Conservation (phyloP, 371 early-diverging fungal species). For the Zopfochytrium polystomum region DNA sequence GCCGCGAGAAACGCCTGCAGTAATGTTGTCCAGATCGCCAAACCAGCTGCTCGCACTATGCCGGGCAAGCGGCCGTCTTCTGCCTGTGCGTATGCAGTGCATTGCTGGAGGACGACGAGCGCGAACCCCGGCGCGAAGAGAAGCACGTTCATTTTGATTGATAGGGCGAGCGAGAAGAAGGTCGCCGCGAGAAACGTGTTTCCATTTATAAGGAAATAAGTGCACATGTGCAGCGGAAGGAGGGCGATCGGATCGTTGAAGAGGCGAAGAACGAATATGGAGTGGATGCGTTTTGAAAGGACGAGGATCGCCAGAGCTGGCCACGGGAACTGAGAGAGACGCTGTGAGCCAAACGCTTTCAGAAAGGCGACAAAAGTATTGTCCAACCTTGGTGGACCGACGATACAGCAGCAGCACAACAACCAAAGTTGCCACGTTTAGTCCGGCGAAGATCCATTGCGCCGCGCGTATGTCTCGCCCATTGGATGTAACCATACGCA, state of each 20-base stretch:
- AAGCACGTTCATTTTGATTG: constrained; percentile 91
- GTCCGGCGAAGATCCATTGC: constrained; percentile 75
- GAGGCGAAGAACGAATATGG: constrained; percentile 82
- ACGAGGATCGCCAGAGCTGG: constrained; percentile 59
- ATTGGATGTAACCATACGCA: constrained; percentile 65
- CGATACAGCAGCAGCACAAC: constrained; percentile 67
- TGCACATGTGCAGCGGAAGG: constrained; percentile 65
- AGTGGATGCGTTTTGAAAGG: constrained; percentile 79
- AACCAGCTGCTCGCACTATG: constrained; percentile 59
- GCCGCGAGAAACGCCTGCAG: too few species aligned
- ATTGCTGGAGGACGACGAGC: constrained; percentile 56
- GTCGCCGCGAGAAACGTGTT: constrained; percentile 55
- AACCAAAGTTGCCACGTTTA: constrained; percentile 66
- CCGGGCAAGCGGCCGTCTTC: constrained; percentile 46
- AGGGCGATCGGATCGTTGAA: constrained; percentile 93
- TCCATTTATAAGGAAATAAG: constrained; percentile 57
- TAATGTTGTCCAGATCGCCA: too few species aligned
- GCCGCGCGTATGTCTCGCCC: constrained; percentile 69
- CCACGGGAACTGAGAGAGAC: constrained; percentile 56
- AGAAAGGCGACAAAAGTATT: neutral
- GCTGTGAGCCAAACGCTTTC: constrained; percentile 1
- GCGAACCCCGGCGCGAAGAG: constrained; percentile 86
- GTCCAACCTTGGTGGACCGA: constrained; percentile 34
- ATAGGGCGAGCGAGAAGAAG: constrained; percentile 67
- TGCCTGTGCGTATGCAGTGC: constrained; percentile 56